Evolutionary conservation across 495 filamentous ascomycete genomes (phyloP).

Genomic region (Aspergillus steynii): DNA sequence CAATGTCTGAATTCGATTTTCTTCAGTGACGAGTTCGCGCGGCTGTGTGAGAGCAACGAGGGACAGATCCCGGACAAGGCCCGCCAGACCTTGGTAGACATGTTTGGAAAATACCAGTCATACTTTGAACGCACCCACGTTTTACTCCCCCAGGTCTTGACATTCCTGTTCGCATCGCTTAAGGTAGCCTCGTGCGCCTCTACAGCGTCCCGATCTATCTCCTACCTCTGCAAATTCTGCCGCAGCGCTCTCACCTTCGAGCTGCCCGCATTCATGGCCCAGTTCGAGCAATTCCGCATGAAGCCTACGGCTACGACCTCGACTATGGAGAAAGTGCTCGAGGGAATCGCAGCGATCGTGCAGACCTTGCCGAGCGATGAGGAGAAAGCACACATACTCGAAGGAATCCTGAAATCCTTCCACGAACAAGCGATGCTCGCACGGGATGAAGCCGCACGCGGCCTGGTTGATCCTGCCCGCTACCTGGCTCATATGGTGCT

Average conservation of each 20-base stretch:
- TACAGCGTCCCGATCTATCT: conserved; percentile 78
- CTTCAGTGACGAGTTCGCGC: conserved; percentile 55
- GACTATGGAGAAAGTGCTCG: conserved; percentile 78
- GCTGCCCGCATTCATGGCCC: conserved; percentile 72
- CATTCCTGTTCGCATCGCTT: conserved; percentile 78
- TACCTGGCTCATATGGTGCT: conserved; percentile 64
- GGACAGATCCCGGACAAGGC: conserved; percentile 62
- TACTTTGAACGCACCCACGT: conserved; percentile 77
- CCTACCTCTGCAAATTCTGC: conserved; percentile 77
- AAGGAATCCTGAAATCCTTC: conserved; percentile 65
- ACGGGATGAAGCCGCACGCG: conserved; percentile 35
- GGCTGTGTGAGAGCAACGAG: conserved; percentile 53
- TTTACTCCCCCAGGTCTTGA: conserved; percentile 72
- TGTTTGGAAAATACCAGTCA: conserved; percentile 75
- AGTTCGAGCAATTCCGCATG: conserved; percentile 66
- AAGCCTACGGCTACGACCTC: conserved; percentile 62
- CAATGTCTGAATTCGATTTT: conserved; percentile 70
- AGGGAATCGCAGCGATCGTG: conserved; percentile 81
- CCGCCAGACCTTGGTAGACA: conserved; percentile 73
- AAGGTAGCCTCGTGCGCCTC: conserved; percentile 63
- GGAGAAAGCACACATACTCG: conserved; percentile 60
- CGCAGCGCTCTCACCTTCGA: conserved; percentile 68
- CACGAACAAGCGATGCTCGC: conserved; percentile 37
- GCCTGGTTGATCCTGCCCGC: conserved; percentile 45
- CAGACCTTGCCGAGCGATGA: conserved; percentile 70